These are phyloP conservation scores for Craterostigma plantagineum DNA, from an alignment of 257 asterid genomes.

Conservation along the genomic window DNA sequence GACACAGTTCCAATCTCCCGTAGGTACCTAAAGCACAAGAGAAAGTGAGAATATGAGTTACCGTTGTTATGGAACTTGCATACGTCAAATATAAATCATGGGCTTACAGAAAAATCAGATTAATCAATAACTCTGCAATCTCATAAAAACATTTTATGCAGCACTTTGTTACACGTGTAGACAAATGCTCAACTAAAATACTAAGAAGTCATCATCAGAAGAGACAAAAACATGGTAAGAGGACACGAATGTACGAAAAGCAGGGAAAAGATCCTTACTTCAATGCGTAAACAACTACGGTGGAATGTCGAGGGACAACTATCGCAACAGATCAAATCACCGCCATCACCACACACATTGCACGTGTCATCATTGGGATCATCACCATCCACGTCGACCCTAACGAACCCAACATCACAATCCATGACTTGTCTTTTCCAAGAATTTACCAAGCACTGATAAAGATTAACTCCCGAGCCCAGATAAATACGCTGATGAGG, in stretches of 20 bases:
- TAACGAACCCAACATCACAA: conserved; percentile 31
- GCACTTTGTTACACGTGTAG: too few species aligned
- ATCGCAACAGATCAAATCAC: conserved; percentile 86
- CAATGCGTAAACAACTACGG: conserved; percentile 57
- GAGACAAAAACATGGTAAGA: conserved; percentile 2
- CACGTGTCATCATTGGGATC: conserved; percentile 93
- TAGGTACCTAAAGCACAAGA: conserved; percentile 37
- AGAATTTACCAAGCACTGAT: conserved; percentile 52
- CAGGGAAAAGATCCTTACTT: conserved; percentile 25
- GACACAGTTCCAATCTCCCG: conserved; percentile 82
- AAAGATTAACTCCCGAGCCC: conserved; percentile 56
- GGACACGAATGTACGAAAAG: conserved; percentile 1
- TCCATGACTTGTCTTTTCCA: conserved; percentile 51
- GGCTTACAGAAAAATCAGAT: too few species aligned
- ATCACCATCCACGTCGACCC: conserved; percentile 57
- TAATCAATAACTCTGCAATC: too few species aligned
- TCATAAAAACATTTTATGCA: too few species aligned
- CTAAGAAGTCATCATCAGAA: too few species aligned
- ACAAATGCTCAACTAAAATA: too few species aligned
- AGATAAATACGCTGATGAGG: conserved; percentile 32
- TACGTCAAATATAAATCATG: too few species aligned
- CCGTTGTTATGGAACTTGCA: neutral
- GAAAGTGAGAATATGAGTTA: neutral
- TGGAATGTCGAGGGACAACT: conserved; percentile 96
- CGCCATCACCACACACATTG: conserved; percentile 90